These are phyloP conservation scores for Leishmania gerbilli DNA, from an alignment of 208 protist genomes.

Conservation along the genomic window DNA sequence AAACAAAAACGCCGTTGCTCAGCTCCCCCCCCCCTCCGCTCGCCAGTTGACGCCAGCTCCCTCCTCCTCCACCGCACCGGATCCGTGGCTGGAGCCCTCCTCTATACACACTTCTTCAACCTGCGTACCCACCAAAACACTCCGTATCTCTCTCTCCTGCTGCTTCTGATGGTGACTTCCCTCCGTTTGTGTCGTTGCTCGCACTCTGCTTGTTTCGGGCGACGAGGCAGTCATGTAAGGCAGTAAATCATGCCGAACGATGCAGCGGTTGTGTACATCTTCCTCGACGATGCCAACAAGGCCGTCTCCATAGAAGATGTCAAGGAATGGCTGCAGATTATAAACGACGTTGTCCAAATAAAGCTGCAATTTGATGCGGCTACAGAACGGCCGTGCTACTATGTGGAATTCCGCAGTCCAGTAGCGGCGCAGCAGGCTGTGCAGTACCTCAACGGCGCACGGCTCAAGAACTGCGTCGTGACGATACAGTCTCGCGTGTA, in stretches of 20 bases:
- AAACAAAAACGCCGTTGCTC: neutral
- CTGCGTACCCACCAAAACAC: neutral
- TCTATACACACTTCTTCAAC: neutral
- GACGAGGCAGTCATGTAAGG: neutral
- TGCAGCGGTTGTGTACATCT: constrained; percentile 58
- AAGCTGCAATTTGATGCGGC: constrained; percentile 81
- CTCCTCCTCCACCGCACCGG: neutral
- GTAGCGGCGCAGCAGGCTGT: constrained; percentile 59
- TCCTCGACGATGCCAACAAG: constrained; percentile 43
- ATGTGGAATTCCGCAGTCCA: constrained; percentile 51
- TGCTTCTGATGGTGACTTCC: neutral
- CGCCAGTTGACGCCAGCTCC: neutral
- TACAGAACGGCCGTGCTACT: constrained; percentile 47
- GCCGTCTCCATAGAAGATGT: constrained; percentile 61
- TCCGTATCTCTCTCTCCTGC: neutral
- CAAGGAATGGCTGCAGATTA: constrained; percentile 68
- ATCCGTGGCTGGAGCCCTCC: neutral
- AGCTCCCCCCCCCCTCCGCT: neutral
- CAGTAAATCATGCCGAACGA: constrained; percentile 17
- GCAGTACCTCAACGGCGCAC: constrained; percentile 60
- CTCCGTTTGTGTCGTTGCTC: constrained; percentile 7
- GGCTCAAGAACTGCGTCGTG: constrained; percentile 69
- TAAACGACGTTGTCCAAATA: constrained; percentile 62
- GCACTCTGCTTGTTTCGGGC: neutral
- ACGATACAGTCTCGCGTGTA: constrained; percentile 58